Evolutionary conservation across 1,139 yeast genomes (phyloP).

Genomic region (Suhomyces ambrosiae): DNA sequence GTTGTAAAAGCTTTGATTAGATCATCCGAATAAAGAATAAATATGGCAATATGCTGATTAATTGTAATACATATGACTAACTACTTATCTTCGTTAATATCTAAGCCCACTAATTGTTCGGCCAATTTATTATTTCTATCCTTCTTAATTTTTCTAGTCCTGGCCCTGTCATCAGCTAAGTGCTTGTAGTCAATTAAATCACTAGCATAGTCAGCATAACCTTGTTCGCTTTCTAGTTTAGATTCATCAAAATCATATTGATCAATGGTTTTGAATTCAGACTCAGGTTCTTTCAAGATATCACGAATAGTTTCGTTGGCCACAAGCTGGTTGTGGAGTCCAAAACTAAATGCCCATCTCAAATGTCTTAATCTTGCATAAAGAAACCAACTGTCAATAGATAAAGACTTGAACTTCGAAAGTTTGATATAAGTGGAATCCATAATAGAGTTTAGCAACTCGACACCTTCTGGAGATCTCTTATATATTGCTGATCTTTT

Average conservation of each 20-base stretch:
- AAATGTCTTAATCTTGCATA: slow-evolving; percentile 62
- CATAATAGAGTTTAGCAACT: slow-evolving; percentile 39
- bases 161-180: slow-evolving; percentile 16
- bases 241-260: slow-evolving; percentile 13
- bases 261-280: slow-evolving; percentile 22
- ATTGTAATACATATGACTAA: too few relatives aligned
- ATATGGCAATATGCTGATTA: too few relatives aligned
- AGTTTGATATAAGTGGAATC: slow-evolving; percentile 54
- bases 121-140: slow-evolving; percentile 18
- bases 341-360: slow-evolving; percentile 73
- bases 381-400: slow-evolving; percentile 69
- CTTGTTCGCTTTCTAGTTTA: slow-evolving; percentile 12
- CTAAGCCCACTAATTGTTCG: slow-evolving; percentile 17
- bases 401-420: slow-evolving; percentile 56
- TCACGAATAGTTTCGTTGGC: slow-evolving; percentile 49
- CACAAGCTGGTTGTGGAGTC: slow-evolving; percentile 63
- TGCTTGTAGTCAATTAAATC: slow-evolving; percentile 17
- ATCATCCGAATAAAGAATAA: too few relatives aligned
- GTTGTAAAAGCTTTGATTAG: too few relatives aligned
- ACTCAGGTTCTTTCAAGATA: slow-evolving; percentile 42
- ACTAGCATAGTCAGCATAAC: slow-evolving; percentile 16
- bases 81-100: too few relatives aligned
- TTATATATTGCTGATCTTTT: slow-evolving; percentile 38
- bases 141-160: slow-evolving; percentile 20
- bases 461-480: slow-evolving; percentile 42